Base-by-base conservation (phyloP, 1,139 yeast genomes). In the Pneumocystis oryctolagi region DNA sequence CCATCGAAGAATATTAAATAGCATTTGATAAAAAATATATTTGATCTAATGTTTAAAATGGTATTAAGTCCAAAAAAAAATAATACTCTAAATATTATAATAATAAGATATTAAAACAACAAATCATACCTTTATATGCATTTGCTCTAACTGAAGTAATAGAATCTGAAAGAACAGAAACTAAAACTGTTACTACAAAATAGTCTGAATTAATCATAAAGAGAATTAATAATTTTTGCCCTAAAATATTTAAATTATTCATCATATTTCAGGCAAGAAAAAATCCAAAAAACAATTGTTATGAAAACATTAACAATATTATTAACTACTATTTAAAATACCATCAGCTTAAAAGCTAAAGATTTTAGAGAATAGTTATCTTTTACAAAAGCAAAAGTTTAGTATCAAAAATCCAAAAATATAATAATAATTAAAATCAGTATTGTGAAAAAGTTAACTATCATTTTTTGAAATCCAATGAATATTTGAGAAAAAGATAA, bases 211-310 rank as follows among this genome's bases (percentile, higher is more conserved):
- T 74, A 66, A 82, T 82, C 60, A 82, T 74, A 69, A 81, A 83
- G 31, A 81, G 76, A 71, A 82, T 75, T 66, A 81, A 79, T 42
- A 81, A 77, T 14, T 74, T 69, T 61, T 80, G 75, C 1, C 86
- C 86, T 47, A 82, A 71, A 2, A 73, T 69, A 61, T 82, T 79
- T 69, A 79, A 82, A 64, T 76, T 74, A 59, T 76, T 74, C 85
- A 85, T 82, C 66, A 80, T 79, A 62, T 78, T 76, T 86, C 86
- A 83, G 1, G 84, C 81, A 0, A 85, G 85, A 0, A 85, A 82
- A 69, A 81, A 82, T 0, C 86, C 85, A 70, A 82, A 82, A 66
- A 82, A 78, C 5, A 82, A 76, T 69, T 81, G 80, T 61, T 82
- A 72, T 31, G 20, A 42, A 20, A 42, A 20, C 16, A 18, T 20